phyloP scores from a whole-genome alignment of 1,284 basidiomycete species.

The Irpex sp. region DNA sequence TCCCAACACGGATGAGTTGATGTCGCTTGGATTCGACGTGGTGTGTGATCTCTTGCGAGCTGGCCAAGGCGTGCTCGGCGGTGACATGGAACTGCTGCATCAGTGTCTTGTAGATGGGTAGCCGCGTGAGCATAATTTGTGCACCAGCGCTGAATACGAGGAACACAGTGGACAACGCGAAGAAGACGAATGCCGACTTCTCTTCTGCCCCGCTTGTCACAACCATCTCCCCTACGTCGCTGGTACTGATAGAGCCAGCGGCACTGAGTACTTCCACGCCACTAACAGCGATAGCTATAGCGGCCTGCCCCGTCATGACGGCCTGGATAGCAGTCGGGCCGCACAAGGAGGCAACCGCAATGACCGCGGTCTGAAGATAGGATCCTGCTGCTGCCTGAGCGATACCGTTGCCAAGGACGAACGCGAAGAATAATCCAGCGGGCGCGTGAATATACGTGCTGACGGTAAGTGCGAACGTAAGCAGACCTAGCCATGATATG shows the following conservation, averaged over 20 bases:
- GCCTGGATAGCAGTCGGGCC: slow-evolving; percentile 66
- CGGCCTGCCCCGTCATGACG: slow-evolving; percentile 74
- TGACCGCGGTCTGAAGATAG: slow-evolving; percentile 67
- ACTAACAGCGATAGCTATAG: slow-evolving; percentile 71
- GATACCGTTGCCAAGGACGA: slow-evolving; percentile 57
- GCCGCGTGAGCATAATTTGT: slow-evolving; percentile 53
- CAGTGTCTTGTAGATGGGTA: slow-evolving; percentile 48
- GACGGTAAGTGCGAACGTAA: slow-evolving; percentile 54
- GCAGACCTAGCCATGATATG: slow-evolving; percentile 33
- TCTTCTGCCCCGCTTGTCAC: slow-evolving; percentile 39
- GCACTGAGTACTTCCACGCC: slow-evolving; percentile 68
- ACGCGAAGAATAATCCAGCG: slow-evolving; percentile 56
- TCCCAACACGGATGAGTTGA: slow-evolving; percentile 50
- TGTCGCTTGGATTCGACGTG: slow-evolving; percentile 20
- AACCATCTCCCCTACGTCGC: slow-evolving; percentile 23
- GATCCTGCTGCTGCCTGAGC: slow-evolving; percentile 54
- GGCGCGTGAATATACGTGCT: slow-evolving; percentile 55
- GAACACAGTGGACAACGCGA: slow-evolving; percentile 65
- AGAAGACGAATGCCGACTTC: slow-evolving; percentile 67
- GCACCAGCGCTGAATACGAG: slow-evolving; percentile 48
- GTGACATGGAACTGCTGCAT: slow-evolving; percentile 2
- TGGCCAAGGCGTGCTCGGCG: background rate
- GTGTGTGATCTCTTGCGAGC: background rate
- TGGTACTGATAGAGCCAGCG: slow-evolving; percentile 41
- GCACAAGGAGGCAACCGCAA: slow-evolving; percentile 70